phyloP scores from a whole-genome alignment of 179 eudicot species.

The Spinacia oleracea region DNA sequence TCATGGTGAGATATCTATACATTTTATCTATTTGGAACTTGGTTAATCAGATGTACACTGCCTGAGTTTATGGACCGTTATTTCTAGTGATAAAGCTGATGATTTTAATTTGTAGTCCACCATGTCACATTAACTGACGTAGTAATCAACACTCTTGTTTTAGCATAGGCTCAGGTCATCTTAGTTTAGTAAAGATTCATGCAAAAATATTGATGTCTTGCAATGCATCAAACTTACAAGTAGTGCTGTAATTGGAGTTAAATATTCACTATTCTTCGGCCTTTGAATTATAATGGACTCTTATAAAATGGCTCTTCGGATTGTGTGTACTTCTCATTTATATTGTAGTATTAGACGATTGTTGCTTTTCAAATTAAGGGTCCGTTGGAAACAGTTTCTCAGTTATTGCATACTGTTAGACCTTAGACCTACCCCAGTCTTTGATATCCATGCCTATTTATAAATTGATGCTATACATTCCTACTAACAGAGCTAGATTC shows the following conservation, averaged over 20 bases:
- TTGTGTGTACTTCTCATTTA: background rate
- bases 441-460: too few species aligned
- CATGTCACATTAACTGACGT: background rate
- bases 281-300: background rate
- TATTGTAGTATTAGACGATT: background rate
- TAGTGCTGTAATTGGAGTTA: background rate
- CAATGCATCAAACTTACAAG: background rate
- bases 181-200: background rate
- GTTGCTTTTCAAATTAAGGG: background rate
- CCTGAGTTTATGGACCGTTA: background rate
- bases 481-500: background rate
- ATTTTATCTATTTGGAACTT: background rate
- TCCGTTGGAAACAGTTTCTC: background rate
- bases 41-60: background rate
- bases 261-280: background rate
- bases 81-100: background rate
- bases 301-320: background rate
- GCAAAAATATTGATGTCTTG: background rate
- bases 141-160: background rate
- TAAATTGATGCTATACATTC: background rate
- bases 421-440: background rate
- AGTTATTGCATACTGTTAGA: background rate
- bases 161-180: background rate
- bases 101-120: background rate
- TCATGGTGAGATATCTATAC: constrained; percentile 64